Base-by-base conservation (phyloP, 108 stramenopile species). In the Poteriospumella lacustris region DNA sequence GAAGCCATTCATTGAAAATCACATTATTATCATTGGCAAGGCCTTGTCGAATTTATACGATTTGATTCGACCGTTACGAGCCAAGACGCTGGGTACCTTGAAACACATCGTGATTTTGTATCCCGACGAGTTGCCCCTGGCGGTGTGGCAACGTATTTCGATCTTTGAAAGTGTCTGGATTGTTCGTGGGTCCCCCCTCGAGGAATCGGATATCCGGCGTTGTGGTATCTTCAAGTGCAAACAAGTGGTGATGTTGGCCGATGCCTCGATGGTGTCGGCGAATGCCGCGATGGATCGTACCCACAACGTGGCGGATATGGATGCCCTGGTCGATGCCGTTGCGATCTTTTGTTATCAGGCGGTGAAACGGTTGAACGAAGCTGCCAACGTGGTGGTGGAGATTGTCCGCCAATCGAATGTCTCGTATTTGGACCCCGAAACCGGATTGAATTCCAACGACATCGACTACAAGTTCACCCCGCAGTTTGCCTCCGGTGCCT, bases 391-490 rank as follows among this genome's bases (percentile, higher is more conserved):
- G 40, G 24, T 68, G 19, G 40, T 68, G 24, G 64, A 68, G 64
- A 68, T 68, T 68, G 64, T 68, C 19, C 64, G 19, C 15, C 64
- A 68, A 19, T 15, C 34, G 36, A 68, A 68, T 40, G 64, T 68
- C 19, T 15, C 19, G 19, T 68, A 68, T 68, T 68, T 68, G 64
- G 64, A 68, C 36, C 64, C 64, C 19, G 28, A 36, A 39, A 36
- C 39, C 19, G 40, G 64, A 15, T 19, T 68, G 15, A 68, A 68
- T 19, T 39, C 64, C 15, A 36, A 39, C 64, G 19, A 36, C 19
- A 40, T 19, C 24, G 64, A 68, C 24, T 68, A 68, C 36, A 68
- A 68, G 64, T 68, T 68, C 24, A 68, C 64, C 15, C 64, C 64
- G 15, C 28, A 68, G 64, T 68, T 68, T 68, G 64, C 64, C 12